A percentile compares a stretch with the other conserved stretches of the same genome.
Evolutionary conservation across 495 filamentous ascomycete genomes (phyloP).

Genomic region (Xylaria telfairii): DNA sequence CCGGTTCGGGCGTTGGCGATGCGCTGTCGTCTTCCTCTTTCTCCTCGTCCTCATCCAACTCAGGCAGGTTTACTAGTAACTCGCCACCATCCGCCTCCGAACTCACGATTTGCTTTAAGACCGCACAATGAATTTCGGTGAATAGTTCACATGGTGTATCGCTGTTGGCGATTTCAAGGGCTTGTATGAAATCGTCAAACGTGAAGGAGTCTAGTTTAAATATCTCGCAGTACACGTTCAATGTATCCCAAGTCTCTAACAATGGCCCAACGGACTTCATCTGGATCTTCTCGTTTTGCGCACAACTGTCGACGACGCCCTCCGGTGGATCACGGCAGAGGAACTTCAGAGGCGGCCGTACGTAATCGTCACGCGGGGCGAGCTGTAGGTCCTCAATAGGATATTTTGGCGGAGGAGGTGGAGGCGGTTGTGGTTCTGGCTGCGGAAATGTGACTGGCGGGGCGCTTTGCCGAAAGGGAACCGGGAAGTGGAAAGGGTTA

Average conservation of each 20-base stretch:
- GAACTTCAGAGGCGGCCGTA: constrained; percentile 77
- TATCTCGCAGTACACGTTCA: constrained; percentile 95
- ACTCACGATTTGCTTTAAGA: constrained; percentile 85
- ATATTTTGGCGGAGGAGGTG: constrained; percentile 85
- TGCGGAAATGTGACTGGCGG: constrained; percentile 31
- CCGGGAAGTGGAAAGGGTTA: constrained; percentile 49
- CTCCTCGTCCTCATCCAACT: constrained; percentile 69
- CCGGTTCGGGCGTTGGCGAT: constrained; percentile 58
- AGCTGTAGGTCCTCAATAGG: constrained; percentile 94
- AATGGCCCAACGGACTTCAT: constrained; percentile 82
- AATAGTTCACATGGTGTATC: constrained; percentile 86
- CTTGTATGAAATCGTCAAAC: constrained; percentile 93
- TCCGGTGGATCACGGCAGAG: constrained; percentile 66
- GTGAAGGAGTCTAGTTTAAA: constrained; percentile 95
- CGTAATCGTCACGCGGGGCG: constrained; percentile 62
- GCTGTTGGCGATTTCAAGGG: constrained; percentile 78
- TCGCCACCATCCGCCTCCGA: constrained; percentile 76
- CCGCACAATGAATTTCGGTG: constrained; percentile 87
- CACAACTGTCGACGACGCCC: constrained; percentile 40
- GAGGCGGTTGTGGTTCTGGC: constrained; percentile 60
- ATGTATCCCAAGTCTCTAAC: constrained; percentile 90
- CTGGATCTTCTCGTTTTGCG: constrained; percentile 61
- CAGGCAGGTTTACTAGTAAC: constrained; percentile 77
- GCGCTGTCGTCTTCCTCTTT: constrained; percentile 61
- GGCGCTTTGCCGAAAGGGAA: constrained; percentile 47